phyloP scores from a whole-genome alignment of 2,329 filamentous ascomycete species.

The Epichloe typhina region DNA sequence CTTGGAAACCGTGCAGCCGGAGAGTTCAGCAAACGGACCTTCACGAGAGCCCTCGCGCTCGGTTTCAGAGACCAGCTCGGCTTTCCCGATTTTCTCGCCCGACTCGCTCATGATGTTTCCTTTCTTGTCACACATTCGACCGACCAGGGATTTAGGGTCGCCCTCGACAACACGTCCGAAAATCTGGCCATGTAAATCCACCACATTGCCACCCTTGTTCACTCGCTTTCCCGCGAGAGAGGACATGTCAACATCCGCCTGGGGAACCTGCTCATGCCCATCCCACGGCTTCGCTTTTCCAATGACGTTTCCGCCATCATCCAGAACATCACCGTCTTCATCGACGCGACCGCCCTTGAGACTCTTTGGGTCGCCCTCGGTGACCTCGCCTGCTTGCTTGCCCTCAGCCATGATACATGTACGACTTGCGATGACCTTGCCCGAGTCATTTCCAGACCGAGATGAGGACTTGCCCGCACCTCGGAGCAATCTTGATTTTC shows the following conservation, averaged over 20 bases:
- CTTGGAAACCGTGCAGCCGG: conserved; percentile 52
- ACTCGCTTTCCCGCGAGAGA: conserved; percentile 55
- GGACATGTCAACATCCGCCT: conserved; percentile 46
- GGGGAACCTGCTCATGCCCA: conserved; percentile 29
- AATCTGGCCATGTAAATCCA: conserved; percentile 39
- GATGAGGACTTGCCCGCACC: too few relatives aligned
- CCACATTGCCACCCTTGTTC: conserved; percentile 54
- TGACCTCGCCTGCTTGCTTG: conserved; percentile 44
- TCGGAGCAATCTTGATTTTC: too few relatives aligned
- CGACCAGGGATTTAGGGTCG: conserved; percentile 47
- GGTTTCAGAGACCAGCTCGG: conserved; percentile 53
- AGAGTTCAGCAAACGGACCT: conserved; percentile 55
- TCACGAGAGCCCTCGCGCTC: conserved; percentile 51
- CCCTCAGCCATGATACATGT: conserved; percentile 30
- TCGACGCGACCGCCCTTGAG: conserved; percentile 54
- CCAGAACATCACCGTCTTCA: conserved; percentile 54
- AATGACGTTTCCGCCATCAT: conserved; percentile 52
- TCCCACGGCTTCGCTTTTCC: conserved; percentile 59
- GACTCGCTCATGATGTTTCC: conserved; percentile 60
- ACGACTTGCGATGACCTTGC: neutral
- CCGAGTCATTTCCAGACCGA: too few relatives aligned
- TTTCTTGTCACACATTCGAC: conserved; percentile 58
- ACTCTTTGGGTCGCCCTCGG: conserved; percentile 50
- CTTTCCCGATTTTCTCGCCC: conserved; percentile 56
- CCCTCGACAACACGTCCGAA: conserved; percentile 57